phyloP scores from a whole-genome alignment of 208 protist species.

The Vickermania ingenoplastis region DNA sequence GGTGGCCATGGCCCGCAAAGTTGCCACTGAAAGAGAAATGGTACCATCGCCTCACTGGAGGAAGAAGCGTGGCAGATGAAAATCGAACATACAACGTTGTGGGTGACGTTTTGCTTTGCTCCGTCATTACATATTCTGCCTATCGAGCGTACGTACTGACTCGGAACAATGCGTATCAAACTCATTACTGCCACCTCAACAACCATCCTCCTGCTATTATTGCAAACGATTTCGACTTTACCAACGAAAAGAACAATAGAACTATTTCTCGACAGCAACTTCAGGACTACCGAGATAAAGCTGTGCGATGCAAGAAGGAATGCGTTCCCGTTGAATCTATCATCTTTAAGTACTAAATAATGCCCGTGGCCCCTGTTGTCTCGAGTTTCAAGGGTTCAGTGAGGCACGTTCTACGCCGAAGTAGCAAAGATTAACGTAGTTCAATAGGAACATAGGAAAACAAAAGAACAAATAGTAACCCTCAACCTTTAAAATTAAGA shows the following conservation, averaged over 20 bases:
- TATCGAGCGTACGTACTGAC: slow-evolving; percentile 62
- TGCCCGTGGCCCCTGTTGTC: too few species aligned
- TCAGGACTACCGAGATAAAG: slow-evolving; percentile 68
- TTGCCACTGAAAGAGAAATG: slow-evolving; percentile 67
- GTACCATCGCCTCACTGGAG: slow-evolving; percentile 55
- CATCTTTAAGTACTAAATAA: slow-evolving; percentile 75
- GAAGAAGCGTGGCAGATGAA: slow-evolving; percentile 71
- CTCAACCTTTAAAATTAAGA: too few species aligned
- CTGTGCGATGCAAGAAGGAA: slow-evolving; percentile 33
- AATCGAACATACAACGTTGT: slow-evolving; percentile 60
- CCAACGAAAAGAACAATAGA: slow-evolving; percentile 49
- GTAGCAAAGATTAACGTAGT: too few species aligned
- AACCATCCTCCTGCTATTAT: slow-evolving; percentile 76
- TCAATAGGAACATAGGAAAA: too few species aligned
- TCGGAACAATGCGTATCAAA: slow-evolving; percentile 65
- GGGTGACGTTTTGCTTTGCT: slow-evolving; percentile 58
- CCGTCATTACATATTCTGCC: slow-evolving; percentile 40
- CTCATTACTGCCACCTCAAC: slow-evolving; percentile 55
- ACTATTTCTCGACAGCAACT: slow-evolving; percentile 42
- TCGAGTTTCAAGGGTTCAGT: too few species aligned
- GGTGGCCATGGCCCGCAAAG: slow-evolving; percentile 81
- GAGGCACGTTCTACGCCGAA: too few species aligned
- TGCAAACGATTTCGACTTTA: slow-evolving; percentile 84
- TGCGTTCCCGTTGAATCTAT: slow-evolving; percentile 48
- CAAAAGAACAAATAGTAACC: too few species aligned